Evolutionary conservation across 805 yeast species (phyloP).

Genomic region (Suhomyces sp.): DNA sequence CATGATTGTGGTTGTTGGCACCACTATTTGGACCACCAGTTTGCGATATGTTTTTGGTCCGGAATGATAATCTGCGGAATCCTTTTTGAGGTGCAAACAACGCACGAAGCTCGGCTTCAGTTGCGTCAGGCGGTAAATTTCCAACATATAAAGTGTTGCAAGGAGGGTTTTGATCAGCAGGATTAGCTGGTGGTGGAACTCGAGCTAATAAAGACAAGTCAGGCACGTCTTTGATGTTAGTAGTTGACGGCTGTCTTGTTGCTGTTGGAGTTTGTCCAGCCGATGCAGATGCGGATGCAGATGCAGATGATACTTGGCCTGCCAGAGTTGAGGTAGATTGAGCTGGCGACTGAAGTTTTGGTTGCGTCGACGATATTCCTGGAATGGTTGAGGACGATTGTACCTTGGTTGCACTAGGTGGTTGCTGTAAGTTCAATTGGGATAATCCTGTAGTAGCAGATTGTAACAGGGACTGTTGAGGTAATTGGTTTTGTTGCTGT

Average conservation of each 20-base stretch:
- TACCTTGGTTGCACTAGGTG: neutral
- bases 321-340: slow-evolving; percentile 18
- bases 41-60: slow-evolving; percentile 59
- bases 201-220: slow-evolving; percentile 73
- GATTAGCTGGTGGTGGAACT: slow-evolving; percentile 92
- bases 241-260: slow-evolving; percentile 12
- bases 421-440: slow-evolving; percentile 1
- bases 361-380: neutral
- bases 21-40: slow-evolving; percentile 26
- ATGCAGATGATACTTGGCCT: neutral
- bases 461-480: slow-evolving; percentile 3
- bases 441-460: slow-evolving; percentile 3
- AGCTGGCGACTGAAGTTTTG: slow-evolving; percentile 15
- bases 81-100: slow-evolving; percentile 88
- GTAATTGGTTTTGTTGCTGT: slow-evolving; percentile 9
- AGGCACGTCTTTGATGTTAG: slow-evolving; percentile 37
- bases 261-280: slow-evolving; percentile 4
- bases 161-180: slow-evolving; percentile 99
- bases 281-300: slow-evolving; percentile 1
- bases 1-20: slow-evolving; percentile 52
- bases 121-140: slow-evolving; percentile 94
- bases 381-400: slow-evolving; percentile 4
- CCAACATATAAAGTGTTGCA: slow-evolving; percentile 97
- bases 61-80: slow-evolving; percentile 86
- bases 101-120: slow-evolving; percentile 86